These are phyloP conservation scores for Lactarius akahatsu DNA, from an alignment of 768 basidiomycete genomes.

Conservation along the genomic window DNA sequence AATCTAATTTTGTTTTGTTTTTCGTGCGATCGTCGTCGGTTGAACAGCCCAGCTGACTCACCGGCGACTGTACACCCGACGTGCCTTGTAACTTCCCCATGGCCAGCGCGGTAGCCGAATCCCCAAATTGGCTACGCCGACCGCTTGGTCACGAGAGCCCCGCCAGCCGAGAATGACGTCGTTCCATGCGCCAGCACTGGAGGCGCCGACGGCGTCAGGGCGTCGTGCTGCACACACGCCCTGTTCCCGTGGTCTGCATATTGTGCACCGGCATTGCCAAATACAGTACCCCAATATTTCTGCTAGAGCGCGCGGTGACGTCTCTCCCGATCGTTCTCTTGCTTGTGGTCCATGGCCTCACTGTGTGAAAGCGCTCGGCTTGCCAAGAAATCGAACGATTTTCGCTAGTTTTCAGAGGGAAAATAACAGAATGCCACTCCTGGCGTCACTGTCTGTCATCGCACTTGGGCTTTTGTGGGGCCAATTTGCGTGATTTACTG, in stretches of 20 bases:
- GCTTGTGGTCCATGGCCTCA: background rate
- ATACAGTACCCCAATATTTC: constrained; percentile 1
- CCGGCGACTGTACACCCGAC: constrained; percentile 4
- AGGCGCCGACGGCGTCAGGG: background rate
- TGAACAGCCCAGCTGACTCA: background rate
- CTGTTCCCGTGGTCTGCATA: background rate
- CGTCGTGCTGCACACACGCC: background rate
- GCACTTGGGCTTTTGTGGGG: background rate
- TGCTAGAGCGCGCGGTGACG: background rate
- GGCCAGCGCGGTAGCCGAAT: constrained; percentile 4
- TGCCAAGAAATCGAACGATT: background rate
- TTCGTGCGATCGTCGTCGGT: background rate
- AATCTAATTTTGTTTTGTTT: constrained; percentile 1
- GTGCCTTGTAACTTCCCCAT: background rate
- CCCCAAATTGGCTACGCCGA: background rate
- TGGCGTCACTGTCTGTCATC: background rate
- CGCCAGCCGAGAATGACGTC: constrained; percentile 20
- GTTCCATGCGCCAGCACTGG: background rate
- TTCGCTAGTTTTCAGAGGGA: background rate
- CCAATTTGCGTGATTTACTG: background rate
- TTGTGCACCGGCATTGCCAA: background rate
- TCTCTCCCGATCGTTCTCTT: background rate
- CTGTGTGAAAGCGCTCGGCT: background rate
- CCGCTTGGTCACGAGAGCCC: background rate
- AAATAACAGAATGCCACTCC: background rate